A percentile compares a stretch with the other conserved stretches of the same genome.
Conservation (phyloP, 805 yeast genomes). For the Ogataea minuta region DNA sequence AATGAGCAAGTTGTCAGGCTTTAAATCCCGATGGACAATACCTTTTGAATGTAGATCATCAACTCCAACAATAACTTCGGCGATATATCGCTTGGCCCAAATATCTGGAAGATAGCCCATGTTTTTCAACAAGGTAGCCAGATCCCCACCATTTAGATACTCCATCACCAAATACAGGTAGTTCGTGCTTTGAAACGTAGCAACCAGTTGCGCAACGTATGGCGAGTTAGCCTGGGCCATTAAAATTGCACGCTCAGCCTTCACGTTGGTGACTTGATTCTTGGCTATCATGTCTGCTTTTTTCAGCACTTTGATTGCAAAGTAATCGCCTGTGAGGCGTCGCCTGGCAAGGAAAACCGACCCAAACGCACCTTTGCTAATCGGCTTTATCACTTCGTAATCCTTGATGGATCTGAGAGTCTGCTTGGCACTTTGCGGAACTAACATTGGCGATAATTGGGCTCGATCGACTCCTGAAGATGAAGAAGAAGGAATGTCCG, state of each 20-base stretch:
- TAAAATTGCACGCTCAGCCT: conserved; percentile 95
- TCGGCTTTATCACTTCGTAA: conserved; percentile 87
- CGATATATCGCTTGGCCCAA: conserved; percentile 83
- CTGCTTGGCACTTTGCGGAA: conserved; percentile 60
- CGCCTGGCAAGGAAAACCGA: conserved; percentile 85
- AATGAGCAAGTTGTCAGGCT: conserved; percentile 90
- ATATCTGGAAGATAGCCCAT: conserved; percentile 80
- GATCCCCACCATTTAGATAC: conserved; percentile 92
- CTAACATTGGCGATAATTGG: conserved; percentile 77
- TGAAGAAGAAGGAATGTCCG: conserved; percentile 36
- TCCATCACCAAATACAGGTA: conserved; percentile 94
- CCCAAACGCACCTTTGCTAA: conserved; percentile 97
- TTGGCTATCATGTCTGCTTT: conserved; percentile 96
- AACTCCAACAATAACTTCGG: conserved; percentile 89
- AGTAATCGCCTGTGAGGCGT: conserved; percentile 87
- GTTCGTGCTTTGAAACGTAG: conserved; percentile 85
- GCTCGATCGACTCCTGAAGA: conserved; percentile 42
- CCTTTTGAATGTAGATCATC: conserved; percentile 85
- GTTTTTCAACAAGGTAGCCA: conserved; percentile 79
- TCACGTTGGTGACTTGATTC: conserved; percentile 92
- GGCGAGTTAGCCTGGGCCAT: conserved; percentile 95
- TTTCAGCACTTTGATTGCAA: conserved; percentile 87
- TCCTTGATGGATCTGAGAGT: conserved; percentile 73
- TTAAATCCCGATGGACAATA: conserved; percentile 90
- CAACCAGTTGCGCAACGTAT: conserved; percentile 84